Evolutionary conservation across 371 early-diverging fungal species (phyloP).

Genomic region (Dichotomocladium elegans): DNA sequence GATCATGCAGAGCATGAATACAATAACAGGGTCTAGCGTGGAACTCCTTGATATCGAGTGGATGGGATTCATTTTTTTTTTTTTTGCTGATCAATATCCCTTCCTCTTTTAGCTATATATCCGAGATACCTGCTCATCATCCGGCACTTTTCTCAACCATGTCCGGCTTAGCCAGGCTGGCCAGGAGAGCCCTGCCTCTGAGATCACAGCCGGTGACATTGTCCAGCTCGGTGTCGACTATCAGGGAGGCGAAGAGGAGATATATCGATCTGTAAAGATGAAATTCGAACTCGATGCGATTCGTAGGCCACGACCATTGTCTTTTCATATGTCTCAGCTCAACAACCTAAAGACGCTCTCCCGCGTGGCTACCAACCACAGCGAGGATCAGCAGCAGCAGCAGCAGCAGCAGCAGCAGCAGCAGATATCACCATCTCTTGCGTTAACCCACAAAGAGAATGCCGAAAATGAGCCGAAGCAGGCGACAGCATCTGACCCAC

Average conservation of each 20-base stretch:
- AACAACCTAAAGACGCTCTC: conserved; percentile 34
- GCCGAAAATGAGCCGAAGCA: not conserved
- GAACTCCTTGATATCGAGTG: no score
- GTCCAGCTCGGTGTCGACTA: conserved; percentile 96
- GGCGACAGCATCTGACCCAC: not conserved
- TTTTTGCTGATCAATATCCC: not conserved
- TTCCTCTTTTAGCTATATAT: conserved; percentile 66
- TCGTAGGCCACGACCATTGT: conserved; percentile 20
- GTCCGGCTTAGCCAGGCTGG: conserved; percentile 84
- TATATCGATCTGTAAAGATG: conserved; percentile 76
- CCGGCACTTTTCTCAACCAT: conserved; percentile 96
- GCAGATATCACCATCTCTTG: not conserved
- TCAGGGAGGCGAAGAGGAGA: conserved; percentile 80
- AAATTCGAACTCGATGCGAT: conserved; percentile 67
- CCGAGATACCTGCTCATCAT: conserved; percentile 91
- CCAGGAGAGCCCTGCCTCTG: conserved; percentile 79
- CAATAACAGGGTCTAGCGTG: no score
- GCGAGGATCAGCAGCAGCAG: conserved; percentile 2
- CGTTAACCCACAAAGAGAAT: not conserved
- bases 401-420: not conserved
- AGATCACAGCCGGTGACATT: conserved; percentile 89
- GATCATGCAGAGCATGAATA: not conserved
- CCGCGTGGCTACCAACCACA: conserved; percentile 11
- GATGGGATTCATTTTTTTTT: not conserved
- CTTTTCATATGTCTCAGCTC: conserved; percentile 35